Base-by-base conservation (phyloP, 2,329 filamentous ascomycete species). In the Escovopsis sp. region DNA sequence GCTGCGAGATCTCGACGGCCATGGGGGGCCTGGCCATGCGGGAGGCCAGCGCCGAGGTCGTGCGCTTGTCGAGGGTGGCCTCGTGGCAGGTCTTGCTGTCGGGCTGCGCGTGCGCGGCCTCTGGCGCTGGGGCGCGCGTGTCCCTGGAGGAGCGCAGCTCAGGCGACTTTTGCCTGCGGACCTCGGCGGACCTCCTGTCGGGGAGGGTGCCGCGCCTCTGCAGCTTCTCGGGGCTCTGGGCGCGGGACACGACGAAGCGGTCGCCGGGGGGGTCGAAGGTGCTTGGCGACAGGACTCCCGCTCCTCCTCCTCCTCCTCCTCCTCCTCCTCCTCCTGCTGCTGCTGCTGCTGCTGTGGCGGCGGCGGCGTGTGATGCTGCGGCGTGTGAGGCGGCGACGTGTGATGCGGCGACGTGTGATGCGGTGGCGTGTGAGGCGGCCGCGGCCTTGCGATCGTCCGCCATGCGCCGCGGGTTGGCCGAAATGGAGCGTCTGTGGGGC, bases 41-140 rank as follows among this genome's bases (percentile, higher is more conserved):
- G 31, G 59, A 77, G 8, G 86, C 85, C 34, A 94, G 61, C 4
- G 90, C 90, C 12, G 74, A 73, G 18, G 71, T 66, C 1, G 73
- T 75, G 45, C 74, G 74, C 5, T 17, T 17, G 15, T 14, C 15
- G 9, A 31, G 17, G 10, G 15, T 5, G 12, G 14, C 28, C 17
- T 31, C 28, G 15, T 15, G 28, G n/a, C n/a, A n/a, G n/a, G n/a
- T 25, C 21, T 75, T 77, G 90, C 90, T 5, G 26, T 8, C 11
- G 16, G 27, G 11, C 59, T 38, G 63, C 72, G 69, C 60, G 57
- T 61, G 58, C n/a, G 62, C 60, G 18, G 58, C 49, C 41, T 76
- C 70, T 21, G 56, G n/a, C n/a, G n/a, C n/a, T n/a, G n/a, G n/a
- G n/a, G n/a, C 51, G 40, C 57, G 64, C 30, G 54, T 45, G 29